Percentiles rank a stretch among this genome's conserved stretches.
Evolutionary conservation across 495 filamentous ascomycete species (phyloP).

Genomic region (Mytilinidion resinicola): DNA sequence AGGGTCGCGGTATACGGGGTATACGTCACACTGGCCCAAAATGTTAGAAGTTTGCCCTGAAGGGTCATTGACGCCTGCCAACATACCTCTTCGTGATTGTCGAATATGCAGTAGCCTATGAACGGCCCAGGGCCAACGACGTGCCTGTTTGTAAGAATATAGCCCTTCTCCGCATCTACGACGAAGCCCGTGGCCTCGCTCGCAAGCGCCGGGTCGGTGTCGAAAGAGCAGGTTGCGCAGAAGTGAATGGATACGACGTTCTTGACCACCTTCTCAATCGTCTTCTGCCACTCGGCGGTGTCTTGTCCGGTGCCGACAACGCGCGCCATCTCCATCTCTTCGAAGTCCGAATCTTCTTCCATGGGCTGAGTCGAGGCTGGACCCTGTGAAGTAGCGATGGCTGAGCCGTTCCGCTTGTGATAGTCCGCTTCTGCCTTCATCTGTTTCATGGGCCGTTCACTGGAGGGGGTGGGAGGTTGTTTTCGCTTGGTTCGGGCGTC

Average conservation of each 20-base stretch:
- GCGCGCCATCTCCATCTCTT: slow-evolving; percentile 9
- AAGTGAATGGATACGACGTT: slow-evolving; percentile 97
- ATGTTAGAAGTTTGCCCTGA: slow-evolving; percentile 2
- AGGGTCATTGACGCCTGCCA: background rate
- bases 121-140: slow-evolving; percentile 96
- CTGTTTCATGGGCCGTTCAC: slow-evolving; percentile 32
- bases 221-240: slow-evolving; percentile 96
- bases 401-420: slow-evolving; percentile 18
- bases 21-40: slow-evolving; percentile 69
- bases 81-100: slow-evolving; percentile 81
- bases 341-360: slow-evolving; percentile 10
- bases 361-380: slow-evolving; percentile 2
- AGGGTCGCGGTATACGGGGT: slow-evolving; percentile 96
- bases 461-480: slow-evolving; percentile 29
- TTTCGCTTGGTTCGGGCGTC: slow-evolving; percentile 29
- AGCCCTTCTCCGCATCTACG: slow-evolving; percentile 90
- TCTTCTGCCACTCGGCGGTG: slow-evolving; percentile 93
- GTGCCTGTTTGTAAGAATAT: slow-evolving; percentile 49
- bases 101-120: slow-evolving; percentile 95
- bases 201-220: slow-evolving; percentile 86
- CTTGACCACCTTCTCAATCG: slow-evolving; percentile 85
- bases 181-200: slow-evolving; percentile 98
- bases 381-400: slow-evolving; percentile 4
- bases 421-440: slow-evolving; percentile 20
- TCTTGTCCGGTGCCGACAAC: slow-evolving; percentile 54